Evolutionary conservation across 2,329 filamentous ascomycete species (phyloP), one percentile per base, ranked within the genome.

Genomic region (Fusarium sp.): DNA sequence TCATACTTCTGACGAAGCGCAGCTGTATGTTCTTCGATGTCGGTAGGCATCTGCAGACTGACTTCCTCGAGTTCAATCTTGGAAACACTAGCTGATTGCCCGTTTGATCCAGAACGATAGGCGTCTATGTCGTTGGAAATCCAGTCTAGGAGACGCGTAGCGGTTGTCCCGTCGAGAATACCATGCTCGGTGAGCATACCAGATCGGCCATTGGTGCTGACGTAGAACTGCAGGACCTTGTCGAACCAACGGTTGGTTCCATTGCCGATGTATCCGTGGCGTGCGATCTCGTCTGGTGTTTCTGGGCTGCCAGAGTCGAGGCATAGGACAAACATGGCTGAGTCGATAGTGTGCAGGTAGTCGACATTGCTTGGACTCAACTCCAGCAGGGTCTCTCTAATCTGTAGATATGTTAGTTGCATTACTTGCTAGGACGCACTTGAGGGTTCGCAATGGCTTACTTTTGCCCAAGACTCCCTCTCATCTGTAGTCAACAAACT

Each of bases 131-230:
- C 14, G 4, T 45, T 45, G 23, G 50, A 36, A 8, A 39, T 54
- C 50, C 40, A 54, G 15, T 54, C 50, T 2, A 54, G 32, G 1
- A 46, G 50, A 10, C 32, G 23, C 2, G 42, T 54, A 9, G 10
- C 10, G 12, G 42, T 39, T 39, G 50, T 46, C 8, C 50, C 50
- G 6, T 54, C 50, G 1, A 54, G 50, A 9, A 46, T 54, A 6
- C 42, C 50, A 14, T 54, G 50, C 42, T 54, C 50, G 3, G 40
- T 54, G 1, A 54, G 28, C 50, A 54, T 38, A 14, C 50, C 50
- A 6, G 50, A 54, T 6, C 50, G 50, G 39, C 50, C 50, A 14
- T 54, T 54, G 3, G 21, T 42, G 14, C 50, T 54, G 9, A 54
- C 50, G 9, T 54, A 54, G 10, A 30, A 17, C 15, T 54, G 50